Base-by-base conservation (phyloP, 805 yeast species). In the Yamadazyma tumulicola region DNA sequence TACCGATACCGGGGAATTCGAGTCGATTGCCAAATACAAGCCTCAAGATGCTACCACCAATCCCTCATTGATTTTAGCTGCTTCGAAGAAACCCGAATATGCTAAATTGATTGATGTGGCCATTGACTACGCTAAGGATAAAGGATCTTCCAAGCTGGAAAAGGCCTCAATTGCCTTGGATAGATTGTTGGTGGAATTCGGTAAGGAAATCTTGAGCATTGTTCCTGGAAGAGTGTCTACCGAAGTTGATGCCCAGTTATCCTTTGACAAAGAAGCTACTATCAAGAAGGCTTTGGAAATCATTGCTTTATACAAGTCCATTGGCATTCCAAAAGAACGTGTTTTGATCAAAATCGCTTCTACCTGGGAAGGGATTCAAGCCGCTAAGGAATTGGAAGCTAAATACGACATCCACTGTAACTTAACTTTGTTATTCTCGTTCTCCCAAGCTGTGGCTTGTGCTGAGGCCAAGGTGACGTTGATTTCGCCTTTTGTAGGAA, bases 1-100 rank as follows among this genome's bases (percentile, higher is more conserved):
- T 59, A 86, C 98, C 48, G 98, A 93, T 74, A 88, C 97, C 44
- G 98, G 98, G 72, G 98, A 93, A 67, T 93, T 93, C 63, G 97
- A 87, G 67, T 82, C 93, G 47, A 93, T 93, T 62, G 96, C 96
- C 60, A 87, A 89, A 69, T 93, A 84, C 75, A 86, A 93, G 54
- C 98, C 98, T 50, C 97, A 93, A 74, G 98, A 93, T 68, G 96
- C 98, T 49, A 93, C 98, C 53, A 93, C 98, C 62, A 93, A 93
- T 75, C 98, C 98, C 49, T 88, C 97, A 28, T 75, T 93, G 72
- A 91, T 93, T 56, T 74, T 93, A 54, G 97, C 97, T 47, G 98
- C 98, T 40, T 60, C 97, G 39, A 85, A 83, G 69, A 85, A 88
- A 72, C 67, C 88, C 27, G 88, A 83, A 59, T 93, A 93, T 70